Evolutionary conservation across 1,284 basidiomycete genomes (phyloP).

Genomic region (Afroboletus lepidellus): DNA sequence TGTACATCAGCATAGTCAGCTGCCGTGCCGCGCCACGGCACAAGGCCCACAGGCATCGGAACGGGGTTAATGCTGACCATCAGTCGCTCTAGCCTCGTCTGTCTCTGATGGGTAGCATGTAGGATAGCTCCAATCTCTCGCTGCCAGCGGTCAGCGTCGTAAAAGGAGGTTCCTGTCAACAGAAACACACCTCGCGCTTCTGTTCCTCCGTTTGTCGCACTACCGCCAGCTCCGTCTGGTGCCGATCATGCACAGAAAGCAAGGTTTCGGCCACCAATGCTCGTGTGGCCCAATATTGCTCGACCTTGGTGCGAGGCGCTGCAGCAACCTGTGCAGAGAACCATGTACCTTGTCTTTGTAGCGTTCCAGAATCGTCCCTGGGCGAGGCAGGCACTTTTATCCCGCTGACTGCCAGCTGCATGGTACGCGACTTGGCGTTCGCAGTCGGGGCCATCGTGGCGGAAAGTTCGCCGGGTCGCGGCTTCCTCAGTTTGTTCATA

Average conservation of each 20-base stretch:
- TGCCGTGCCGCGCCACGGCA: slow-evolving; percentile 1
- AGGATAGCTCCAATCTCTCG: slow-evolving; percentile 41
- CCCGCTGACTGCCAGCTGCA: slow-evolving; percentile 27
- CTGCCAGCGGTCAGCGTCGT: slow-evolving; percentile 30
- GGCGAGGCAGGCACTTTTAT: background rate
- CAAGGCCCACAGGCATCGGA: background rate
- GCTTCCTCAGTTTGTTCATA: slow-evolving; percentile 31
- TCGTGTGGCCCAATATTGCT: slow-evolving; percentile 63
- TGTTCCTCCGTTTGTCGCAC: slow-evolving; percentile 41
- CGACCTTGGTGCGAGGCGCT: slow-evolving; percentile 37
- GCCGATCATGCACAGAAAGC: slow-evolving; percentile 44
- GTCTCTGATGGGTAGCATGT: slow-evolving; percentile 43
- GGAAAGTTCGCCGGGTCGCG: slow-evolving; percentile 13
- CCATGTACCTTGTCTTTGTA: slow-evolving; percentile 13
- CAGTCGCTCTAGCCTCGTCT: slow-evolving; percentile 49
- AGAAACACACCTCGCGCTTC: slow-evolving; percentile 44
- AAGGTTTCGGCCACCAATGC: slow-evolving; percentile 60
- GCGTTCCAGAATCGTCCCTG: background rate
- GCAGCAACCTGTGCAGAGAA: slow-evolving; percentile 14
- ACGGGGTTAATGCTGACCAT: slow-evolving; percentile 42
- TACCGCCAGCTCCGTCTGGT: slow-evolving; percentile 46
- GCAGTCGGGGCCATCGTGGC: background rate
- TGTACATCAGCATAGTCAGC: slow-evolving; percentile 33
- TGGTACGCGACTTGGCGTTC: slow-evolving; percentile 28
- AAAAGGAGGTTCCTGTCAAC: background rate